Percentiles rank a stretch among this genome's conserved stretches.
Evolutionary conservation across 2,329 filamentous ascomycete species (phyloP).

Genomic region (Monosporascus sp.): DNA sequence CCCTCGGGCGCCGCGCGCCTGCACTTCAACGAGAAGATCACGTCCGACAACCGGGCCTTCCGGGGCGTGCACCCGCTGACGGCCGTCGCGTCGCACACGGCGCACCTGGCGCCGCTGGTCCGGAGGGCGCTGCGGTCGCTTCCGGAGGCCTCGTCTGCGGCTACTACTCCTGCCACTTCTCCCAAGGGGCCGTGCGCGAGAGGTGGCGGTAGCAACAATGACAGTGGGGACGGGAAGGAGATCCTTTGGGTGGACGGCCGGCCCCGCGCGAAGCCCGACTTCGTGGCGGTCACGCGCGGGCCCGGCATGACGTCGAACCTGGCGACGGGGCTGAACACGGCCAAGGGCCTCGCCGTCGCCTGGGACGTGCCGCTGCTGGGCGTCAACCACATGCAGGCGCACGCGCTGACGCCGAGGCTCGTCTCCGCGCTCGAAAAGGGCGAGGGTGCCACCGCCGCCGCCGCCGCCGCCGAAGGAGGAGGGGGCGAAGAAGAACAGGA

Average conservation of each 20-base stretch:
- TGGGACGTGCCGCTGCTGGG: slow-evolving; percentile 80
- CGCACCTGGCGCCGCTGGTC: slow-evolving; percentile 63
- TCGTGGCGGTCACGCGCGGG: slow-evolving; percentile 84
- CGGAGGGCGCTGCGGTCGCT: slow-evolving; percentile 55
- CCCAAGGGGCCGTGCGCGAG: slow-evolving; percentile 1
- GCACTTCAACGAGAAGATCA: slow-evolving; percentile 76
- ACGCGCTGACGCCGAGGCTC: slow-evolving; percentile 82
- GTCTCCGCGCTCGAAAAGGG: slow-evolving; percentile 52
- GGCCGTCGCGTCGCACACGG: slow-evolving; percentile 71
- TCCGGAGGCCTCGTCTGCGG: slow-evolving; percentile 20
- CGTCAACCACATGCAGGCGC: slow-evolving; percentile 96
- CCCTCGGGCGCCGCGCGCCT: slow-evolving; percentile 44
- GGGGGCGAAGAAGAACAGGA: neutral
- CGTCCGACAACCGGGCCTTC: slow-evolving; percentile 70
- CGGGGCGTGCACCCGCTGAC: slow-evolving; percentile 75
- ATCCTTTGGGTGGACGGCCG: slow-evolving; percentile 21
- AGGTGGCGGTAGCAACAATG: slow-evolving; percentile 10
- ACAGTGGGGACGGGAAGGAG: slow-evolving; percentile 9
- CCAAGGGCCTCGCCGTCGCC: slow-evolving; percentile 80
- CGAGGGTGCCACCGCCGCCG: slow-evolving; percentile 3
- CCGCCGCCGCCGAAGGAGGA: slow-evolving; percentile 1
- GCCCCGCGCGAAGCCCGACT: slow-evolving; percentile 58
- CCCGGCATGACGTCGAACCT: slow-evolving; percentile 84
- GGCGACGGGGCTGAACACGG: slow-evolving; percentile 71
- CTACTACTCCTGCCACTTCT: neutral